Evolutionary conservation across 2,329 filamentous ascomycete species (phyloP).

Genomic region (Aphanocladium album): DNA sequence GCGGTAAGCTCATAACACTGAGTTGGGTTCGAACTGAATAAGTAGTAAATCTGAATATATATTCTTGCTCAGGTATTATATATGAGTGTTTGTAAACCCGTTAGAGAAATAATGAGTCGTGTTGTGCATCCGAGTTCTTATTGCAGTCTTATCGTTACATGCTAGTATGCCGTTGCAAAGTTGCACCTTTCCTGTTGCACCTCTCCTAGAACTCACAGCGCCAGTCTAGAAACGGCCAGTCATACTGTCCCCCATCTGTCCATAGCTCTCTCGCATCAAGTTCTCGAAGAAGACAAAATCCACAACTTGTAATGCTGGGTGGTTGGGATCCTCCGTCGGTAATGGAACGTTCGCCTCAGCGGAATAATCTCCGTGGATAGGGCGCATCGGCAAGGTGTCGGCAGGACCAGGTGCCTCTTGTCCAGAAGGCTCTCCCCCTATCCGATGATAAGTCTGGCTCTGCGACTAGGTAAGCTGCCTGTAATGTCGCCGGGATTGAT

Average conservation of each 20-base stretch:
- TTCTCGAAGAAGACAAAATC: not conserved
- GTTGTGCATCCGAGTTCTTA: no score
- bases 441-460: not conserved
- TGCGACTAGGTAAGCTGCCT: not conserved
- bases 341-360: not conserved
- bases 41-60: no score
- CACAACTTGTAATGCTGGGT: not conserved
- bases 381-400: not conserved
- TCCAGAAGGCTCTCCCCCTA: not conserved
- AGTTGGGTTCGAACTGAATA: no score
- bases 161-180: no score
- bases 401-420: no score
- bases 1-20: no score
- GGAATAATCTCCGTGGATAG: not conserved
- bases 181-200: no score
- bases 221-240: not conserved
- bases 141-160: no score
- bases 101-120: no score
- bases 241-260: not conserved
- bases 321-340: not conserved
- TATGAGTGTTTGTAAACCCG: no score
- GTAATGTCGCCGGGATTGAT: not conserved
- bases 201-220: not conserved
- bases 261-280: not conserved
- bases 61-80: no score